phyloP scores from a whole-genome alignment of 768 basidiomycete species.

The Clitopilus passeckerianus region DNA sequence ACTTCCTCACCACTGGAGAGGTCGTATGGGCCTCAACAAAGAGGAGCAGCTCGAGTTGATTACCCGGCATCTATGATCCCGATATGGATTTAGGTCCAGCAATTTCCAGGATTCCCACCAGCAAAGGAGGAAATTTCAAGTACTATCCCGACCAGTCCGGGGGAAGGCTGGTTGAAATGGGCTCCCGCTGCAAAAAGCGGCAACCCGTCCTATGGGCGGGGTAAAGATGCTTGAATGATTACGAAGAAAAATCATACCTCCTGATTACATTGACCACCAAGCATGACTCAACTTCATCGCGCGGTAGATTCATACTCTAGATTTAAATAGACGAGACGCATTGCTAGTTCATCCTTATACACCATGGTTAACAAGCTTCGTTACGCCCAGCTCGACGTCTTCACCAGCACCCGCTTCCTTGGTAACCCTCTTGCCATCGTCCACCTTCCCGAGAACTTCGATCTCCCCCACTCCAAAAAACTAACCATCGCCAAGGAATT shows the following conservation, averaged over 20 bases:
- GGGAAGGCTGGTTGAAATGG: too few species aligned
- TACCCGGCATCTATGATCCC: background rate
- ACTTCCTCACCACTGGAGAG: slow-evolving; percentile 33
- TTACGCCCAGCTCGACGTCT: slow-evolving; percentile 35
- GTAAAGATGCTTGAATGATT: background rate
- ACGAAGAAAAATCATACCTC: background rate
- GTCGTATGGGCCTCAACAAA: slow-evolving; percentile 47
- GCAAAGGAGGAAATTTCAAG: too few species aligned
- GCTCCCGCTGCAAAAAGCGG: too few species aligned
- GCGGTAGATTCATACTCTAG: background rate
- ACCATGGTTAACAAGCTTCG: slow-evolving; percentile 10
- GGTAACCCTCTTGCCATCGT: slow-evolving; percentile 45
- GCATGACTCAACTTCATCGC: background rate
- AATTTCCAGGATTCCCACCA: too few species aligned
- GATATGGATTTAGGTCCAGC: too few species aligned
- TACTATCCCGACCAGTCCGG: too few species aligned
- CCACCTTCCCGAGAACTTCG: slow-evolving; percentile 21
- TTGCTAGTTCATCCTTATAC: too few species aligned
- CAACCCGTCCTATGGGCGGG: too few species aligned
- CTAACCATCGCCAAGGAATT: slow-evolving; percentile 42
- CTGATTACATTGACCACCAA: background rate
- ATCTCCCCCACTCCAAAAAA: slow-evolving; percentile 31
- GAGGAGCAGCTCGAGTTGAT: slow-evolving; percentile 36
- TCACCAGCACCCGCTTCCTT: slow-evolving; percentile 31
- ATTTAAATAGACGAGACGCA: too few species aligned